These are phyloP conservation scores for Jatropha curcas DNA, from an alignment of 345 rosid species.

Conservation along the genomic window DNA sequence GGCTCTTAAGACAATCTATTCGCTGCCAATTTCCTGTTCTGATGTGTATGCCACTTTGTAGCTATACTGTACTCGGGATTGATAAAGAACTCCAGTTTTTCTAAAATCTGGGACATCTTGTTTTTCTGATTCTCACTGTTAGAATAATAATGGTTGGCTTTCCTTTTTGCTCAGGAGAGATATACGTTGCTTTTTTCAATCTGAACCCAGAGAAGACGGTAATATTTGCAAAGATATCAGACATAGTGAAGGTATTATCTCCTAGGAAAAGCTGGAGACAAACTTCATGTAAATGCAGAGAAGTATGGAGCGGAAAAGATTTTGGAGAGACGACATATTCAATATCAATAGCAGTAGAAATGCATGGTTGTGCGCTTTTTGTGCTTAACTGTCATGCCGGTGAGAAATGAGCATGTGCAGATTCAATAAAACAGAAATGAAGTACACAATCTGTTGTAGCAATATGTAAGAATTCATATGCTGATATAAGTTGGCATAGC, in stretches of 20 bases:
- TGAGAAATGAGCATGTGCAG: neutral
- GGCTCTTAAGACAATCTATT: neutral
- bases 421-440: neutral
- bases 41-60: neutral
- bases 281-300: constrained; percentile 48
- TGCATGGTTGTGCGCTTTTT: constrained; percentile 62
- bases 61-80: neutral
- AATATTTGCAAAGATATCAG: constrained; percentile 57
- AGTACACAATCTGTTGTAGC: neutral
- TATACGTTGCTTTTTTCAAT: constrained; percentile 34
- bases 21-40: neutral
- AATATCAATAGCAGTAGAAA: constrained; percentile 43
- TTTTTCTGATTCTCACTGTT: neutral
- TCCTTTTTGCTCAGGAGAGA: constrained; percentile 22
- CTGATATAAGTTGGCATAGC: neutral
- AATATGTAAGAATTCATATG: neutral
- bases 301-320: constrained; percentile 63
- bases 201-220: constrained; percentile 25
- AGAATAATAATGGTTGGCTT: neutral
- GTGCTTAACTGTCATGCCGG: constrained; percentile 52
- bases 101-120: neutral
- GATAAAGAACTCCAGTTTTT: neutral
- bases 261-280: constrained; percentile 31
- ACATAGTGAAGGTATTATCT: constrained; percentile 56
- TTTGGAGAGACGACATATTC: constrained; percentile 29